Evolutionary conservation across 371 early-diverging fungal genomes (phyloP).

Genomic region (Mucor irregularis): DNA sequence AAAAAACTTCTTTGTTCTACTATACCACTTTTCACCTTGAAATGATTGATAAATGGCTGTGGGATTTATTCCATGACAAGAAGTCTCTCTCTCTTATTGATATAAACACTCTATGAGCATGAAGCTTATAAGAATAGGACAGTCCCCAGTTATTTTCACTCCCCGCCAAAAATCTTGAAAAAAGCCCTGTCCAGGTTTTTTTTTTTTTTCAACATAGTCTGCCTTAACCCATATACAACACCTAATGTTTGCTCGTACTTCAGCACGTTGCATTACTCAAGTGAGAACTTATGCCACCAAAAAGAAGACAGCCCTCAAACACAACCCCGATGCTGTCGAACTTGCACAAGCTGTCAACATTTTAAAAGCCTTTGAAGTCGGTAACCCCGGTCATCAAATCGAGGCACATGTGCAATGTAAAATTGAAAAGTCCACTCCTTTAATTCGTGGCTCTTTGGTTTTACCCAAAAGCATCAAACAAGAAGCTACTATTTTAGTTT

Average conservation of each 20-base stretch:
- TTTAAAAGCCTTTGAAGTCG: constrained; percentile 69
- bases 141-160: no score
- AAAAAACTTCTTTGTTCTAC: no score
- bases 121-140: no score
- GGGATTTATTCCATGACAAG: no score
- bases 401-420: constrained; percentile 75
- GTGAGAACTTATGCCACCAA: constrained; percentile 33
- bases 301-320: constrained; percentile 23
- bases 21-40: no score
- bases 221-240: no score
- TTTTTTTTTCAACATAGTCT: no score
- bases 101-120: no score
- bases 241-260: constrained; percentile 15
- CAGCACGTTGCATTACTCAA: constrained; percentile 7
- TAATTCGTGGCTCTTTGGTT: constrained; percentile 73
- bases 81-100: no score
- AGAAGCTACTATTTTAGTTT: constrained; percentile 68
- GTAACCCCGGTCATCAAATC: constrained; percentile 64
- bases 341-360: constrained; percentile 41
- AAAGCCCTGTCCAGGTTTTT: no score
- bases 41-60: no score
- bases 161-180: no score
- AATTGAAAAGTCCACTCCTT: constrained; percentile 74
- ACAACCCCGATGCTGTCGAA: constrained; percentile 46
- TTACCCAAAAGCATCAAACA: constrained; percentile 69